Base-by-base conservation (phyloP, 2,329 filamentous ascomycete genomes). In the Colletotrichum shisoi region DNA sequence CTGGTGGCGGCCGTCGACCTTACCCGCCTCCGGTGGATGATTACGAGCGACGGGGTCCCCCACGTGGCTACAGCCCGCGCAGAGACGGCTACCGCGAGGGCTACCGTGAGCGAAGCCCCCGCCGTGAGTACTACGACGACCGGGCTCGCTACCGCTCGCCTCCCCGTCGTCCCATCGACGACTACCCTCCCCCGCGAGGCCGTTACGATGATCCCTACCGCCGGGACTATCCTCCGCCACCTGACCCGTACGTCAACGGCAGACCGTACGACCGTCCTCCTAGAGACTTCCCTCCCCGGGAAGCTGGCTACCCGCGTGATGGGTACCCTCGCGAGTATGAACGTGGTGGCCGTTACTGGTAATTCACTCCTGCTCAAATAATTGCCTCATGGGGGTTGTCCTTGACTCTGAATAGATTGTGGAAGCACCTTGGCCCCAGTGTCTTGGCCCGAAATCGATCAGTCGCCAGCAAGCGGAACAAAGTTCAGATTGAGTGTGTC, bases 121-220 rank as follows among this genome's bases (percentile, higher is more conserved):
- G 91, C 68, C 90, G 92, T 72, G 91, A 94, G 68, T 96, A 97
- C 80, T 96, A 97, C 79, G 90, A 92, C 53, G 92, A 94, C 70
- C 88, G 91, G 75, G 88, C 91, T 73, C 87, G 90, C 57, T 93
- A 94, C 74, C 90, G 92, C 65, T 93, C 92, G 63, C 92, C 93
- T 69, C 91, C 91, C 51, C 90, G 91, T 71, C 89, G 90, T 24
- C 89, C 91, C 51, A 83, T 91, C 70, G 90, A 94, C 69, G 93
- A 96, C 74, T 95, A 96, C 68, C 81, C 81, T 72, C 87, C 88
- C 62, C 83, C 85, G 62, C 84, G 90, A 70, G 84, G 85, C 71
- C 82, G 90, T 66, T 91, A 91, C 74, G 91, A 93, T 66, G 92
- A 95, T 73, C 89, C 90, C 37, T 95, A 94, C 79, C 85, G 88